These are phyloP conservation scores for Suillus clintonianus DNA, from an alignment of 768 basidiomycete genomes.

Conservation along the genomic window DNA sequence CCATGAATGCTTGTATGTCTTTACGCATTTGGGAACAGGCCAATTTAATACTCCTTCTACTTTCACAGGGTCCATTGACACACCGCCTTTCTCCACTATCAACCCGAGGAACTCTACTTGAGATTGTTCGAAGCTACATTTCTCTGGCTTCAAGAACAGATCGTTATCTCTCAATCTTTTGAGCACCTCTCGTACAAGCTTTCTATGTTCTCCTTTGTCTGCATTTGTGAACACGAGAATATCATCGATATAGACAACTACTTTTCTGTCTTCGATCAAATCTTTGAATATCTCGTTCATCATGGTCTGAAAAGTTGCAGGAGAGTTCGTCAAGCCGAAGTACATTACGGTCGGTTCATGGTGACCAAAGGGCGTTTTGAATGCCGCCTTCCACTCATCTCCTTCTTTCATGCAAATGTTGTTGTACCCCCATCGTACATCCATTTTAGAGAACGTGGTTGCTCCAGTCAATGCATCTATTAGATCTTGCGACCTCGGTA, in stretches of 20 bases:
- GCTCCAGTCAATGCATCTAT: constrained; percentile 1
- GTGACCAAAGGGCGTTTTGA: constrained; percentile 36
- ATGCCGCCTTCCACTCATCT: constrained; percentile 44
- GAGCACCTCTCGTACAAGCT: constrained; percentile 23
- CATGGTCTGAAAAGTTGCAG: constrained; percentile 38
- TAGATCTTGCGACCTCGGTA: neutral
- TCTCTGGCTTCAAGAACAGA: constrained; percentile 38
- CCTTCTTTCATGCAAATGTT: constrained; percentile 35
- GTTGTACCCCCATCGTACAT: neutral
- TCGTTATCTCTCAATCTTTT: constrained; percentile 27
- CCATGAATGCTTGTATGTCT: constrained; percentile 28
- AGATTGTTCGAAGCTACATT: too few species aligned
- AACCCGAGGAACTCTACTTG: too few species aligned
- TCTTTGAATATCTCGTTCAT: constrained; percentile 35
- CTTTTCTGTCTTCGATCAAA: constrained; percentile 26
- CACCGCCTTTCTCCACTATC: too few species aligned
- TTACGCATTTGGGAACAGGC: constrained; percentile 21
- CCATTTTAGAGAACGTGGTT: constrained; percentile 4
- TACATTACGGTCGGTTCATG: constrained; percentile 45
- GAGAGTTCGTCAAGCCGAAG: constrained; percentile 37
- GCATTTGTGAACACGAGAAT: constrained; percentile 36
- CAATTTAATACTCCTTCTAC: constrained; percentile 30
- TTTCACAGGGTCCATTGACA: constrained; percentile 36
- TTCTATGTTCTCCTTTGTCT: constrained; percentile 14
- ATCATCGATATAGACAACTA: constrained; percentile 49